Percentiles rank a stretch among this genome's conserved stretches.
Evolutionary conservation across 768 basidiomycete species (phyloP).

Genomic region (Suillus bovinus): DNA sequence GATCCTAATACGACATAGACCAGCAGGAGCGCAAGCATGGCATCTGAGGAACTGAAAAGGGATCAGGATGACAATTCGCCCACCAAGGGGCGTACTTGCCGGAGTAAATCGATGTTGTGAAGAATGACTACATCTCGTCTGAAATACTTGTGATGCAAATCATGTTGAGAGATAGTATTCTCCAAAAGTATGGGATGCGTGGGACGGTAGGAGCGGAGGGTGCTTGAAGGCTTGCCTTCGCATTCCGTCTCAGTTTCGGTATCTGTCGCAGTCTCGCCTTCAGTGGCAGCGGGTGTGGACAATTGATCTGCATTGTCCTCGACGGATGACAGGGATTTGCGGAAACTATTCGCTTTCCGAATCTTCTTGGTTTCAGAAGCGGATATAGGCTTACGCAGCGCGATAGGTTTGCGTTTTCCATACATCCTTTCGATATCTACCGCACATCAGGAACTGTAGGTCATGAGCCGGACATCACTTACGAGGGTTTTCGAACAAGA

Average conservation of each 20-base stretch:
- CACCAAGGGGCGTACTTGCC: constrained; percentile 46
- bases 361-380: constrained; percentile 21
- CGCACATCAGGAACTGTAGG: constrained; percentile 6
- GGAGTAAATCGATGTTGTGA: constrained; percentile 78
- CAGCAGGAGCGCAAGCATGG: constrained; percentile 75
- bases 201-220: background rate
- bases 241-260: constrained; percentile 66
- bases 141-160: constrained; percentile 89
- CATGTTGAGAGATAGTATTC: constrained; percentile 71
- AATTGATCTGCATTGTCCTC: constrained; percentile 32
- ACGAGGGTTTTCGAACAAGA: constrained; percentile 98
- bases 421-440: constrained; percentile 93
- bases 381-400: constrained; percentile 71
- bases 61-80: background rate
- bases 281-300: constrained; percentile 65
- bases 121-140: constrained; percentile 82
- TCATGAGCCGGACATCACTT: constrained; percentile 32
- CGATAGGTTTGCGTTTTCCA: constrained; percentile 88
- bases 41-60: constrained; percentile 72
- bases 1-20: constrained; percentile 61
- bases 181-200: constrained; percentile 15
- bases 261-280: constrained; percentile 74
- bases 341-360: constrained; percentile 15
- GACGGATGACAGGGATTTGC: constrained; percentile 15
- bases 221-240: constrained; percentile 44